Evolutionary conservation across 768 basidiomycete genomes (phyloP).

Genomic region (Zangia roseola): DNA sequence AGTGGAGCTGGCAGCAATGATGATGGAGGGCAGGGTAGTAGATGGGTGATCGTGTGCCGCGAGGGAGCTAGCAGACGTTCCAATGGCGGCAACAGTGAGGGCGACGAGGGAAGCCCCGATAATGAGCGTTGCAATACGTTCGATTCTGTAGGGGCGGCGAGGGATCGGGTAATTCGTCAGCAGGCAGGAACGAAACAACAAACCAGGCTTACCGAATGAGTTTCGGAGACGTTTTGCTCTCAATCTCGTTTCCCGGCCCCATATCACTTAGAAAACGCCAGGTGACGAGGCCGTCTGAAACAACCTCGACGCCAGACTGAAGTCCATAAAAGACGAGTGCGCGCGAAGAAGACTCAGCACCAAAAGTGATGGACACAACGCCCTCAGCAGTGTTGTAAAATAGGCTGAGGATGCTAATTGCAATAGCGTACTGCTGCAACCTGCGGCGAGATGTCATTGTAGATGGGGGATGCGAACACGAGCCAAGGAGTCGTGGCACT

Average conservation of each 20-base stretch:
- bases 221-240: not conserved
- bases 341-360: constrained; percentile 42
- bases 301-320: constrained; percentile 47
- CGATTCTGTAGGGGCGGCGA: constrained; percentile 27
- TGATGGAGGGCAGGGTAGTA: constrained; percentile 38
- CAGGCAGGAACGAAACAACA: not conserved
- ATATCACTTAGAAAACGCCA: constrained; percentile 42
- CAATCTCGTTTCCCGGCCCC: constrained; percentile 34
- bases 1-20: constrained; percentile 42
- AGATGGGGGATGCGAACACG: not conserved
- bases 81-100: constrained; percentile 39
- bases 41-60: constrained; percentile 37
- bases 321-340: constrained; percentile 50
- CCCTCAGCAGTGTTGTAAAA: constrained; percentile 42
- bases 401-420: constrained; percentile 41
- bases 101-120: constrained; percentile 39
- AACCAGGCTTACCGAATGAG: constrained; percentile 14
- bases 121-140: constrained; percentile 34
- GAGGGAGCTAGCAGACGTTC: constrained; percentile 36
- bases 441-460: constrained; percentile 18
- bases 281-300: constrained; percentile 42
- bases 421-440: constrained; percentile 38
- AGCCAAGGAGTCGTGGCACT: not conserved
- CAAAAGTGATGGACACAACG: constrained; percentile 43
- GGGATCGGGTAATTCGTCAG: not conserved